These are phyloP conservation scores for Physcomitrellopsis africana DNA, from an alignment of 225 moss, liverwort and hornwort species.

Conservation along the genomic window DNA sequence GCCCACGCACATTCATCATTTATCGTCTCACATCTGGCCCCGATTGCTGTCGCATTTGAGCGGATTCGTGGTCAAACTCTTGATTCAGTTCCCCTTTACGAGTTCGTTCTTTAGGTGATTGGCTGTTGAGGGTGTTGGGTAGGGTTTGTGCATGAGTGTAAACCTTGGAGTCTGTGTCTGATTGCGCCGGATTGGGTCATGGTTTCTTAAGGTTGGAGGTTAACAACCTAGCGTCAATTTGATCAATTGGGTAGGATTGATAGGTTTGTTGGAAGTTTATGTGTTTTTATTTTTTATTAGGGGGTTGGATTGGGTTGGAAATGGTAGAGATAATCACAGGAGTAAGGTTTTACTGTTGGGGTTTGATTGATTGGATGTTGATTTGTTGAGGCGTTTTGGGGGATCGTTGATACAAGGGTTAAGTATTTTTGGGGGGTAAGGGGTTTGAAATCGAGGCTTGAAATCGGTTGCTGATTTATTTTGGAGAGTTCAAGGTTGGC, in stretches of 20 bases:
- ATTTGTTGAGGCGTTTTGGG: not conserved
- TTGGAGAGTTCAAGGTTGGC: conserved; percentile 11
- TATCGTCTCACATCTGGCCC: not conserved
- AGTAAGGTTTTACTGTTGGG: not conserved
- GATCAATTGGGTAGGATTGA: not conserved
- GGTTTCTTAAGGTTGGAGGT: conserved; percentile 25
- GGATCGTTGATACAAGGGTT: not conserved
- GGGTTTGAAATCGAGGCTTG: conserved; percentile 24
- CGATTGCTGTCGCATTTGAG: not conserved
- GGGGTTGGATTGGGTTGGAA: conserved; percentile 1
- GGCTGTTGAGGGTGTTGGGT: not conserved
- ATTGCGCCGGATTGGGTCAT: not conserved
- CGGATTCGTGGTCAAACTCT: too few species aligned
- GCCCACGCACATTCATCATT: conserved; percentile 17
- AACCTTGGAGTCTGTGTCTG: not conserved
- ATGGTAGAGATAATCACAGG: too few species aligned
- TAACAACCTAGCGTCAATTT: conserved; percentile 2
- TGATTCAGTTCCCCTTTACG: too few species aligned
- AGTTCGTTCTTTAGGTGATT: too few species aligned
- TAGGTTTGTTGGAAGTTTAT: not conserved
- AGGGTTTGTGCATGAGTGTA: not conserved
- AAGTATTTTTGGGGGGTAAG: not conserved
- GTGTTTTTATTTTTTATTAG: too few species aligned
- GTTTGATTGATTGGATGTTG: conserved; percentile 1
- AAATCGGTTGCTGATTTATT: not conserved